Percentiles rank a stretch among this genome's conserved stretches.
Evolutionary conservation across 805 yeast species (phyloP).

Genomic region (Saccharomycopsis vini): DNA sequence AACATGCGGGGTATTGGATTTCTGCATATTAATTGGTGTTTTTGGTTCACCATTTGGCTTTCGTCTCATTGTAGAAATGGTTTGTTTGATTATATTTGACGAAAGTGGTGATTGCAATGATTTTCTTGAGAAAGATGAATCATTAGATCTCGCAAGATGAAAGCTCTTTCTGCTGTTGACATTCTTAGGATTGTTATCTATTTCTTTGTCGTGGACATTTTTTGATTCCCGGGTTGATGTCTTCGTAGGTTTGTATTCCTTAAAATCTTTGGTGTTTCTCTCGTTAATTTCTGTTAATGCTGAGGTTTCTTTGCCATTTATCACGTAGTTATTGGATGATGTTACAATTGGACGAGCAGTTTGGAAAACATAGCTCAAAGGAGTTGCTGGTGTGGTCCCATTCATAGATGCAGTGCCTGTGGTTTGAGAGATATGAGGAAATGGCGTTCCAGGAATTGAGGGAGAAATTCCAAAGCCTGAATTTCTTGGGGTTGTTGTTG

Average conservation of each 20-base stretch:
- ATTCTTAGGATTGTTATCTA: background rate
- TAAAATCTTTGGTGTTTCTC: background rate
- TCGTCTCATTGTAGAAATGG: slow-evolving; percentile 9
- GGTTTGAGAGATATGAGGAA: slow-evolving; percentile 2
- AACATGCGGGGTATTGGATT: slow-evolving; percentile 27
- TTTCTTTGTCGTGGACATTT: slow-evolving; percentile 1
- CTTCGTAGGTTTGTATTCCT: background rate
- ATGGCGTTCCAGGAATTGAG: slow-evolving; percentile 9
- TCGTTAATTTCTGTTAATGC: slow-evolving; percentile 6
- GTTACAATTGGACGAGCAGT: slow-evolving; percentile 5
- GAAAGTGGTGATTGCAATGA: slow-evolving; percentile 15
- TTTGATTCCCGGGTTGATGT: no score
- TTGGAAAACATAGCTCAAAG: slow-evolving; percentile 16
- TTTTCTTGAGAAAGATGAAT: slow-evolving; percentile 9
- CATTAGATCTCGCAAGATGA: no score
- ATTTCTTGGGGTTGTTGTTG: slow-evolving; percentile 10
- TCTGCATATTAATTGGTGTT: slow-evolving; percentile 18
- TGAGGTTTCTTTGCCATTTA: slow-evolving; percentile 11
- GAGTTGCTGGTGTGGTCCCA: slow-evolving; percentile 14
- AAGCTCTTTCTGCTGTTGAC: no score
- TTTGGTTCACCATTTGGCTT: slow-evolving; percentile 16
- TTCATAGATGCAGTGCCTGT: slow-evolving; percentile 1
- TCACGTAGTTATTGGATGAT: slow-evolving; percentile 14
- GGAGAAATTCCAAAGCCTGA: background rate
- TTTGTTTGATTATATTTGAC: slow-evolving; percentile 16